Evolutionary conservation across 2,329 filamentous ascomycete genomes (phyloP).

Genomic region (Aureobasidium sp.): DNA sequence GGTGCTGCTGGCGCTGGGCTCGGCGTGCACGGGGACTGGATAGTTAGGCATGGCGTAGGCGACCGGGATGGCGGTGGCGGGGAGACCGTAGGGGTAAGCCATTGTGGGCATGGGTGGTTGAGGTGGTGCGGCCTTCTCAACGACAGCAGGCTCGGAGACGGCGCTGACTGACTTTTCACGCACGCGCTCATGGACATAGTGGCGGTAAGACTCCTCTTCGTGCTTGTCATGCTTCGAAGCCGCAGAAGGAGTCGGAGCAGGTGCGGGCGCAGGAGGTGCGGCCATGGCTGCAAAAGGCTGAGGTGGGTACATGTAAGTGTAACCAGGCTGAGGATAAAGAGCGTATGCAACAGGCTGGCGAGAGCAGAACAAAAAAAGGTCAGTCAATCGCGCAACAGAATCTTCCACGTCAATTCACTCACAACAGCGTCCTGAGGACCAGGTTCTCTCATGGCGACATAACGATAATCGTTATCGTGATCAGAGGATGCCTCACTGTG

Average conservation of each 20-base stretch:
- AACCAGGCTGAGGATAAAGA: conserved; percentile 7
- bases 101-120: background rate
- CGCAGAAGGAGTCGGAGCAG: background rate
- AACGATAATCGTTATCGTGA: conserved; percentile 14
- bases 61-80: background rate
- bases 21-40: conserved; percentile 15
- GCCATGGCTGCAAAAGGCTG: background rate
- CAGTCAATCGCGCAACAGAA: background rate
- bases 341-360: conserved; percentile 12
- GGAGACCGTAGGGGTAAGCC: background rate
- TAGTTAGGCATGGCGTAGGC: conserved; percentile 15
- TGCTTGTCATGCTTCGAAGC: background rate
- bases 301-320: conserved; percentile 8
- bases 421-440: conserved; percentile 12
- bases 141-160: background rate
- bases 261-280: background rate
- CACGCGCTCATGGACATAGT: background rate
- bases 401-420: background rate
- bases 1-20: conserved; percentile 13
- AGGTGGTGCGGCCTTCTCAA: background rate
- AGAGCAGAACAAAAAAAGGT: background rate
- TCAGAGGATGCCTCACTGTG: background rate
- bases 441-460: conserved; percentile 17
- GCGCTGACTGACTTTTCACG: background rate
- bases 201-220: background rate